Conservation (phyloP, 169 alveolate genomes). For the Blepharisma undulans region DNA sequence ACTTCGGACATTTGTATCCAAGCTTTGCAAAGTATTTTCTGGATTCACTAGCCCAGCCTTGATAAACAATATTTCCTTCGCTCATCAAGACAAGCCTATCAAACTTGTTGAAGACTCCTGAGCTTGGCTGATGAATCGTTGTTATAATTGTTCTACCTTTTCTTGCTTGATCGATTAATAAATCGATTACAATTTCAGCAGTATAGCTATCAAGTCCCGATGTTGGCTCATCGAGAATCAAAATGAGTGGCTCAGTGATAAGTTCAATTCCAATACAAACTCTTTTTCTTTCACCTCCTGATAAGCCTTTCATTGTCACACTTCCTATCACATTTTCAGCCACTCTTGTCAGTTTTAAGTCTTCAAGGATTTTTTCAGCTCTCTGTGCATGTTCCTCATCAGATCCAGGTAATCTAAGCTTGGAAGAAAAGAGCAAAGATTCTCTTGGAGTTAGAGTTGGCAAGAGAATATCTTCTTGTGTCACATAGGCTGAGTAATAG, state of each 20-base stretch:
- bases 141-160: conserved; percentile 76
- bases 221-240: conserved; percentile 89
- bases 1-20: conserved; percentile 48
- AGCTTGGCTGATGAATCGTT: conserved; percentile 83
- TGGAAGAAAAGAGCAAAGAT: conserved; percentile 54
- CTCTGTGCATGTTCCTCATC: not conserved
- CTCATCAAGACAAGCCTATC: conserved; percentile 74
- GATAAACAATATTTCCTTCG: conserved; percentile 74
- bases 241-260: conserved; percentile 78
- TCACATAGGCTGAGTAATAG: conserved; percentile 50
- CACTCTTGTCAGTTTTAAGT: not conserved
- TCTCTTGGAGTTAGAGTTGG: conserved; percentile 60
- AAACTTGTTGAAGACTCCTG: conserved; percentile 74
- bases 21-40: conserved; percentile 37
- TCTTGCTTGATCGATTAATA: conserved; percentile 70
- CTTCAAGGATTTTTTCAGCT: not conserved
- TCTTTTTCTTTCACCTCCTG: conserved; percentile 85
- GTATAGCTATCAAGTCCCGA: conserved; percentile 87
- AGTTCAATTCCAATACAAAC: conserved; percentile 85
- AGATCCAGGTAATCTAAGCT: conserved; percentile 31
- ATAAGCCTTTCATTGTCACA: conserved; percentile 65
- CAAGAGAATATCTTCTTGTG: conserved; percentile 57
- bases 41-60: conserved; percentile 53
- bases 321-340: not conserved
- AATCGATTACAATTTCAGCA: conserved; percentile 71